phyloP scores from a whole-genome alignment of 768 basidiomycete species.

The Tremella fuciformis region DNA sequence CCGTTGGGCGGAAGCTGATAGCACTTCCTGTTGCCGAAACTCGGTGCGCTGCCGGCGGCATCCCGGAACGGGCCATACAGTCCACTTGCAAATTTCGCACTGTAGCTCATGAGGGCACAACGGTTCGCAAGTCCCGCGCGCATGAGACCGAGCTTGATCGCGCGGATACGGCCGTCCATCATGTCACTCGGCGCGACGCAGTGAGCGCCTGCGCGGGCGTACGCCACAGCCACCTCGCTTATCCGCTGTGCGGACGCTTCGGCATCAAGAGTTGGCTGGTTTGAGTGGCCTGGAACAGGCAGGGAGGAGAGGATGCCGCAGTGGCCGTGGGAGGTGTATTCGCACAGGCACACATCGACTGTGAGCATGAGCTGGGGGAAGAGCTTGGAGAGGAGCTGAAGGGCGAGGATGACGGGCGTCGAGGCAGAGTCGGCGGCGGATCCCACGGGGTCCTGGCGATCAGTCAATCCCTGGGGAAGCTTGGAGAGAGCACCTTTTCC shows the following conservation, averaged over 20 bases:
- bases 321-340: constrained; percentile 97
- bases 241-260: constrained; percentile 78
- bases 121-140: constrained; percentile 79
- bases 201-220: constrained; percentile 93
- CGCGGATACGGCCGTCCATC: constrained; percentile 94
- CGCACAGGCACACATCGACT: constrained; percentile 96
- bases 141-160: constrained; percentile 82
- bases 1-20: constrained; percentile 91
- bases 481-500: constrained; percentile 33
- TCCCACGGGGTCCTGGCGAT: constrained; percentile 68
- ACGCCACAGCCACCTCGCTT: constrained; percentile 84
- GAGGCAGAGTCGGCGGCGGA: constrained; percentile 82
- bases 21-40: constrained; percentile 94
- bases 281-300: constrained; percentile 39
- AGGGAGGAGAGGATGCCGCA: constrained; percentile 62
- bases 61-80: constrained; percentile 98
- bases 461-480: neutral
- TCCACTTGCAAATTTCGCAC: constrained; percentile 93
- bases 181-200: constrained; percentile 98
- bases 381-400: constrained; percentile 68
- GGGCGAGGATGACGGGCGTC: constrained; percentile 93
- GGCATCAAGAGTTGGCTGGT: constrained; percentile 58
- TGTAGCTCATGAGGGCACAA: constrained; percentile 92
- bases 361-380: constrained; percentile 87
- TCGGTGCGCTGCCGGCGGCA: constrained; percentile 92